Conservation (phyloP, 805 yeast genomes). For the Wickerhamiella alocasiicola region DNA sequence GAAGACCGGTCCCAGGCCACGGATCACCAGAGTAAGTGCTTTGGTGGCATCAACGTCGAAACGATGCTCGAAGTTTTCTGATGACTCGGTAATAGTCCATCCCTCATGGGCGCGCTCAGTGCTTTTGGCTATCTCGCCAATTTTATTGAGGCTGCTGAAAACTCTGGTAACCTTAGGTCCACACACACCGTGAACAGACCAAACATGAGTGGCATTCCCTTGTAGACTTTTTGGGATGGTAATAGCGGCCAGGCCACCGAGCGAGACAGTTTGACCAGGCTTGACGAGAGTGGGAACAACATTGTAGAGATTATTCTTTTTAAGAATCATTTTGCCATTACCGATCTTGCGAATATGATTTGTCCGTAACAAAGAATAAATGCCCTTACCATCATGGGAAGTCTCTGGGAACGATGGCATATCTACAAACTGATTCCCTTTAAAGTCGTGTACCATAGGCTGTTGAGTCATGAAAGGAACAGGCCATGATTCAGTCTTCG, state of each 20-base stretch:
- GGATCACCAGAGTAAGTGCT: constrained; percentile 18
- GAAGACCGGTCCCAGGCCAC: constrained; percentile 27
- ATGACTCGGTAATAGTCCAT: constrained; percentile 19
- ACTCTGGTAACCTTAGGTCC: constrained; percentile 18
- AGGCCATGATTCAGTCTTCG: constrained; percentile 28
- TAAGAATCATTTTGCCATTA: constrained; percentile 19
- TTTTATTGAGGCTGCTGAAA: constrained; percentile 19
- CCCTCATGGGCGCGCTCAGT: constrained; percentile 16
- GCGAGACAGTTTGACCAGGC: constrained; percentile 26
- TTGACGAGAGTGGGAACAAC: constrained; percentile 19
- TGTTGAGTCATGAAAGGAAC: constrained; percentile 56
- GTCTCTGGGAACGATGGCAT: constrained; percentile 28
- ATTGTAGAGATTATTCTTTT: constrained; percentile 19
- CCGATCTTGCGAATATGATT: constrained; percentile 18
- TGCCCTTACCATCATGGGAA: constrained; percentile 14
- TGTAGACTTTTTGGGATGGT: constrained; percentile 18
- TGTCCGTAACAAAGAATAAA: constrained; percentile 16
- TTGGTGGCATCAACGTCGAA: constrained; percentile 15
- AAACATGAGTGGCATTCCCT: constrained; percentile 21
- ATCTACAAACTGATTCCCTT: constrained; percentile 21
- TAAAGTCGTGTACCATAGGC: constrained; percentile 31
- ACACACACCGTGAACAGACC: constrained; percentile 23
- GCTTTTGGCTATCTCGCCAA: constrained; percentile 15
- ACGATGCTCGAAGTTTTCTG: constrained; percentile 14
- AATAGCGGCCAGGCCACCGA: constrained; percentile 27